These are phyloP conservation scores for Emmonsiellopsis sp. DNA, from an alignment of 2,329 filamentous ascomycete genomes.

Conservation along the genomic window DNA sequence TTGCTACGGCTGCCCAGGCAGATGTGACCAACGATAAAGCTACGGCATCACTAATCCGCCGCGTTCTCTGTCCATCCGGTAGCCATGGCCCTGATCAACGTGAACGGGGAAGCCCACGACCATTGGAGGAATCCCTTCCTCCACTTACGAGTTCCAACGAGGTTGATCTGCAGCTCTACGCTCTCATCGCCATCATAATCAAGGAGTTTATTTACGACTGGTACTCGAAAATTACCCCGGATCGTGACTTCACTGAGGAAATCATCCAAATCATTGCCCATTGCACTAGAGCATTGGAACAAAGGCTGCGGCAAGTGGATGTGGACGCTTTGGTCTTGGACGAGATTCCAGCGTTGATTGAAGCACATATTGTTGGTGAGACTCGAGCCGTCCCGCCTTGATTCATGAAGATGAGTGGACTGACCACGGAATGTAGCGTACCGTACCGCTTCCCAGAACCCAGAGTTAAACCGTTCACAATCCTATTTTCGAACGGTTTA, in stretches of 20 bases:
- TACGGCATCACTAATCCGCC: constrained; percentile 72
- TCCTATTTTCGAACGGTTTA: constrained; percentile 62
- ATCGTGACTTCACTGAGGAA: constrained; percentile 79
- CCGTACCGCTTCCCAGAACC: constrained; percentile 54
- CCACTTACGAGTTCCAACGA: constrained; percentile 91
- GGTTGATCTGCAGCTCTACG: constrained; percentile 87
- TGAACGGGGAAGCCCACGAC: constrained; percentile 48
- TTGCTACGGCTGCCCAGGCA: constrained; percentile 22
- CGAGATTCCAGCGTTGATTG: constrained; percentile 73
- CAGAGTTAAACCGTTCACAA: constrained; percentile 50
- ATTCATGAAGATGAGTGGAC: constrained; percentile 5
- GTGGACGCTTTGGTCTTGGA: constrained; percentile 74
- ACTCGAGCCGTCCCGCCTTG: background rate
- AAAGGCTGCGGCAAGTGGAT: constrained; percentile 73
- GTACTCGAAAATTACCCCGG: constrained; percentile 87
- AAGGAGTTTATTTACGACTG: constrained; percentile 85
- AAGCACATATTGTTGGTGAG: constrained; percentile 60
- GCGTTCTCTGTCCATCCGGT: constrained; percentile 60
- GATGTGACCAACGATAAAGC: constrained; percentile 62
- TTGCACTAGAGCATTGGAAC: constrained; percentile 77
- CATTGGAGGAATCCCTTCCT: constrained; percentile 74
- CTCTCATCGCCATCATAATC: constrained; percentile 78
- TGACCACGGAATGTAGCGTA: constrained; percentile 49
- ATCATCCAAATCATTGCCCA: constrained; percentile 86
- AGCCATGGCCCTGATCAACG: constrained; percentile 42